Conservation (phyloP, 345 rosid genomes). For the sweet orange (Citrus sinensis) region DVS_A1.0 CM039168.1:13009001-13009500, state of each 20-base stretch:
- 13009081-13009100: slow-evolving; percentile 10
- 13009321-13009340: slow-evolving; percentile 68
- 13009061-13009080: neutral
- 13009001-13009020: slow-evolving; percentile 17
- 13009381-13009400: slow-evolving; percentile 79
- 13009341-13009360: slow-evolving; percentile 71
- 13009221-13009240: slow-evolving; percentile 61
- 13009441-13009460: slow-evolving; percentile 67
- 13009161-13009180: slow-evolving; percentile 30
- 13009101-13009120: slow-evolving; percentile 30
- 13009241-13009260: slow-evolving; percentile 63
- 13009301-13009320: slow-evolving; percentile 62
- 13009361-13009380: slow-evolving; percentile 76
- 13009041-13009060: slow-evolving; percentile 34
- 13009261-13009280: slow-evolving; percentile 62
- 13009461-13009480: slow-evolving; percentile 52
- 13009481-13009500: slow-evolving; percentile 27
- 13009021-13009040: slow-evolving; percentile 26
- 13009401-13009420: slow-evolving; percentile 65
- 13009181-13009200: slow-evolving; percentile 34
- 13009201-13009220: slow-evolving; percentile 58
- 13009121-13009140: slow-evolving; percentile 20
- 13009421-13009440: slow-evolving; percentile 73
- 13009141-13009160: slow-evolving; percentile 31
- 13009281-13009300: slow-evolving; percentile 66